A percentile compares a stretch with the other conserved stretches of the same genome.
Evolutionary conservation across 1,139 yeast genomes (phyloP).

Genomic region (Chernovozyma aurita): DNA sequence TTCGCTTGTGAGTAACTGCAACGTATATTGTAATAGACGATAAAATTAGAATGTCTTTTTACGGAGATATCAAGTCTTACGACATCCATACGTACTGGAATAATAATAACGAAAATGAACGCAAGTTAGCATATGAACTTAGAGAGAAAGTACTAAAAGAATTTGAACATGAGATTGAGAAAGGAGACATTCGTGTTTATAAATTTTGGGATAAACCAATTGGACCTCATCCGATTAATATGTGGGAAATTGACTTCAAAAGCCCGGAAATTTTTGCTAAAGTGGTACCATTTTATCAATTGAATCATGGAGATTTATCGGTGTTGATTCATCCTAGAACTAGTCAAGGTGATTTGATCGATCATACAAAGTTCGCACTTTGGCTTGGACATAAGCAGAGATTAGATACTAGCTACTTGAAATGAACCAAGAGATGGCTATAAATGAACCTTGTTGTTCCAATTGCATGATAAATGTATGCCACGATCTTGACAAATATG

Average conservation of each 20-base stretch:
- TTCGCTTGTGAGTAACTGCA: no score
- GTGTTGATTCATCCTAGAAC: slow-evolving; percentile 54
- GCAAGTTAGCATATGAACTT: slow-evolving; percentile 32
- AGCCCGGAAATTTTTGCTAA: slow-evolving; percentile 25
- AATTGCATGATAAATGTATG: no score
- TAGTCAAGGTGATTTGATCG: slow-evolving; percentile 34
- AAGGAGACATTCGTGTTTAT: slow-evolving; percentile 40
- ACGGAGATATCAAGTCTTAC: slow-evolving; percentile 35
- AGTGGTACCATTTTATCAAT: slow-evolving; percentile 38
- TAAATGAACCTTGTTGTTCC: no score
- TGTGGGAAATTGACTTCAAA: slow-evolving; percentile 41
- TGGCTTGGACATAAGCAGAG: slow-evolving; percentile 47
- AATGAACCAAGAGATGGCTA: no score
- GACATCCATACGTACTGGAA: slow-evolving; percentile 57
- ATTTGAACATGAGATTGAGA: slow-evolving; percentile 41
- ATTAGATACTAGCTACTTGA: slow-evolving; percentile 13
- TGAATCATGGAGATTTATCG: slow-evolving; percentile 47
- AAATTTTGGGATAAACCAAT: slow-evolving; percentile 47
- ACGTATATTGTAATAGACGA: no score
- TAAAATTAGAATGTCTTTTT: slow-evolving; percentile 19
- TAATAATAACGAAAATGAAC: slow-evolving; percentile 30
- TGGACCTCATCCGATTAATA: slow-evolving; percentile 53
- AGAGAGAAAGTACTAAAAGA: slow-evolving; percentile 39
- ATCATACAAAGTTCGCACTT: slow-evolving; percentile 49
- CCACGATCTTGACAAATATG: no score